Percentiles rank a stretch among this genome's conserved stretches.
These are phyloP conservation scores for Combretum micranthum DNA, from an alignment of 345 rosid species.

Conservation along the genomic window DNA sequence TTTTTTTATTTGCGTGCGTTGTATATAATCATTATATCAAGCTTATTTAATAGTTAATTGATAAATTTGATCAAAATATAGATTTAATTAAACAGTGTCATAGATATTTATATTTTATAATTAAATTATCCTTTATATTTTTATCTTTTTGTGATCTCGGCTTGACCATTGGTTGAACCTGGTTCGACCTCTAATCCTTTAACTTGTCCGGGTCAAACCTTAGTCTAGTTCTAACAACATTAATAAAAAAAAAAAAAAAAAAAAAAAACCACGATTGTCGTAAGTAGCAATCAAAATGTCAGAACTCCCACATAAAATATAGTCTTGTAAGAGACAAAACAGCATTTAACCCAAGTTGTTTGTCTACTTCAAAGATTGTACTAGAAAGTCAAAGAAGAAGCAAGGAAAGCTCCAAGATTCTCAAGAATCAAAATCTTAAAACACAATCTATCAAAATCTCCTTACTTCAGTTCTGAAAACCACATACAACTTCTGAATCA, in stretches of 20 bases:
- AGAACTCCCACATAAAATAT: no score
- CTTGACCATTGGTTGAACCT: no score
- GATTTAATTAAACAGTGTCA: no score
- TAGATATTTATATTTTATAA: neutral
- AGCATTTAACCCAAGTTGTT: neutral
- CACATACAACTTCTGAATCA: neutral
- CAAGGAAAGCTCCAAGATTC: no score
- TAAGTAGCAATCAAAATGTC: no score
- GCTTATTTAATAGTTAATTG: no score
- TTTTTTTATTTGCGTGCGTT: neutral
- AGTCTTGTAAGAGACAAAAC: neutral
- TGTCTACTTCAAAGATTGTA: neutral
- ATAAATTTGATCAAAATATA: neutral
- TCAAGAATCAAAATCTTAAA: neutral
- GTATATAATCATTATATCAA: neutral
- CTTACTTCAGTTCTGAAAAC: neutral
- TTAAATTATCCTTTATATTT: no score
- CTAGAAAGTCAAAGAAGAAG: conserved; percentile 1
- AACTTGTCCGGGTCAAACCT: no score
- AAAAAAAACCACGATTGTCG: no score
- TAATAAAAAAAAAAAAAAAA: no score
- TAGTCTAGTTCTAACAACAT: no score
- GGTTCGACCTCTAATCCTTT: no score
- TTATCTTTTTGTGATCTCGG: neutral
- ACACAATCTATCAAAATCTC: neutral